phyloP scores from a whole-genome alignment of 805 yeast species.

The Metschnikowia henanensis region DNA sequence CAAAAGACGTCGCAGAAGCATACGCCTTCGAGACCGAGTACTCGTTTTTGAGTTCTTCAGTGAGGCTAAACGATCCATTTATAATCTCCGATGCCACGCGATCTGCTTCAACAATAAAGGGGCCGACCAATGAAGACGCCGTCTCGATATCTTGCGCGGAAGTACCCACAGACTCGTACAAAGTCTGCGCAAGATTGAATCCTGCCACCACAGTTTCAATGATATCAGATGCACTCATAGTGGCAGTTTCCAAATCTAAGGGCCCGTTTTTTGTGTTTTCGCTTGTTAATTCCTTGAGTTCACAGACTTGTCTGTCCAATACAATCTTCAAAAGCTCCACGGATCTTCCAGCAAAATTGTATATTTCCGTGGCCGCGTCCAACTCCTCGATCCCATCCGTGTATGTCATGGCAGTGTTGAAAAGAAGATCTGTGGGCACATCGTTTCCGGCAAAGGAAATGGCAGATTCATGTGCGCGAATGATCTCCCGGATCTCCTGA shows the following conservation, averaged over 20 bases:
- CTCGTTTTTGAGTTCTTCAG: slow-evolving; percentile 30
- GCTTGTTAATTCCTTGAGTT: slow-evolving; percentile 19
- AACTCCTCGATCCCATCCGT: slow-evolving; percentile 45
- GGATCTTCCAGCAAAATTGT: slow-evolving; percentile 6
- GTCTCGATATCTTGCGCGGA: not conserved
- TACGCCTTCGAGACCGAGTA: slow-evolving; percentile 29
- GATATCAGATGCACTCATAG: slow-evolving; percentile 26
- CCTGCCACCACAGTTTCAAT: slow-evolving; percentile 33
- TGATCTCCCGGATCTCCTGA: slow-evolving; percentile 35
- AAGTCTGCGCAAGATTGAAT: slow-evolving; percentile 29
- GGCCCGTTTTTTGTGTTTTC: not conserved
- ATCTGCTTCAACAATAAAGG: slow-evolving; percentile 23
- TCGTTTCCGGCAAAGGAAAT: slow-evolving; percentile 21
- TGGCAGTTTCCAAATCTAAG: not conserved
- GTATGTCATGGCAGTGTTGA: slow-evolving; percentile 47
- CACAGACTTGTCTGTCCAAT: slow-evolving; percentile 25
- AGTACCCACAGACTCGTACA: slow-evolving; percentile 24
- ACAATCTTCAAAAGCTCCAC: slow-evolving; percentile 25
- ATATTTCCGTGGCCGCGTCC: slow-evolving; percentile 13
- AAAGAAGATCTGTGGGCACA: slow-evolving; percentile 38
- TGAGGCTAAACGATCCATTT: slow-evolving; percentile 19
- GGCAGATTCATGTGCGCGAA: slow-evolving; percentile 40
- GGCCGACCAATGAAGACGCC: slow-evolving; percentile 16
- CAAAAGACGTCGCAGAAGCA: slow-evolving; percentile 6
- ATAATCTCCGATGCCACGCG: slow-evolving; percentile 21